Evolutionary conservation across 139 green algal species (phyloP), one percentile per base, ranked within the genome.

Genomic region (Chlamydomonas schloesseri): DNA sequence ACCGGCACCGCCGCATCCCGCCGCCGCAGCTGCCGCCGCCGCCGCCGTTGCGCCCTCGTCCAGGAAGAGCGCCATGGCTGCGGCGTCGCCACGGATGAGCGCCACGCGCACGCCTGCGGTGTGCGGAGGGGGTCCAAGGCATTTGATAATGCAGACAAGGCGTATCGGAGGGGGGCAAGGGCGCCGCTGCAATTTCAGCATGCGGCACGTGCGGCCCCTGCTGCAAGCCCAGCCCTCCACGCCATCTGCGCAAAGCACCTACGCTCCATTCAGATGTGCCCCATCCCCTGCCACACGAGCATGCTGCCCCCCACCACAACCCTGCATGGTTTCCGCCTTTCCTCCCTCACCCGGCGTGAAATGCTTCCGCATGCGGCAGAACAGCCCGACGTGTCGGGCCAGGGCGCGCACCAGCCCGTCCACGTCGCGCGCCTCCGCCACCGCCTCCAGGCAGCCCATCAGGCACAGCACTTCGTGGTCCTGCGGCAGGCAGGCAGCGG

Each of bases 401-500:
- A 84, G 64, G 29, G 0, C 31, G 37, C 77, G 77, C 42, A 84
- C 64, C 37, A 84, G 31, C 0, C 64, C 77, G 62, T 84, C 77
- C 42, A 84, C 64, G 46, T 84, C 64, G 21, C 33, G 62, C 3
- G 77, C 77, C 42, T 33, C 64, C 23, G 75, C 75, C 34, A 82
- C 57, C 20, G 75, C 75, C 75, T 82, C 75, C 36, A 82, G 36
- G 5, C 57, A 58, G 28, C 58, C 58, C 75, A 82, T 58, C 34
- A 72, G 36, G 36, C 77, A 84, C 37, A 74, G 77, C 42, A 74
- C 53, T 42, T 84, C 75, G 58, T 82, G 57, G 36, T 82, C 75
- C 75, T 82, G 42, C 42, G 42, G n/a, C n/a, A n/a, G n/a, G n/a
- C n/a, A n/a, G n/a, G n/a, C 42, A 5, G 42, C 42, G 42, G 64